Evolutionary conservation across 225 moss, liverwort and hornwort genomes (phyloP), one percentile per base, ranked within the genome.

Genomic region (Physcomitrellopsis africana): DNA sequence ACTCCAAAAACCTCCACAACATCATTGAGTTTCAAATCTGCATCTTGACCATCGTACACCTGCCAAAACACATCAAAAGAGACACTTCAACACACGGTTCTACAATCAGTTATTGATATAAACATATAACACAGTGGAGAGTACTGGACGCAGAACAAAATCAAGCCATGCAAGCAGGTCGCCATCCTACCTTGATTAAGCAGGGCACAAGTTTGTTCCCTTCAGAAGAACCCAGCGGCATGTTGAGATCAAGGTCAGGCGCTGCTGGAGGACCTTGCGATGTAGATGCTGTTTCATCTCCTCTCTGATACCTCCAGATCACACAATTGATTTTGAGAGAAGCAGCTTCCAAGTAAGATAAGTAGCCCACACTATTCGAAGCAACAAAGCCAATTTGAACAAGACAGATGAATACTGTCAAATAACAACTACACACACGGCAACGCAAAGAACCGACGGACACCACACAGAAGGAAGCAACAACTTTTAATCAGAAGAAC

Each of bases 1-100:
- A 99, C 86, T 75, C 99, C 99, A 58, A 89, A 89, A 72, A 99
- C 80, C 69, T 99, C 99, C 76, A 99, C 80, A 9, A 99, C 73
- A 57, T 99, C 99, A 81, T 99, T 99, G 17, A 99, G 82, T 88
- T 86, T 95, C 37, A 97, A 73, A 44, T 93, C 86, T 69, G 84
- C 75, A 73, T 92, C 99, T 60, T 57, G 83, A 77, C 85, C 87
- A 79, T 93, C 95, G 57, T 99, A 99, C 46, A 99, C 86, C 97
- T 99, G 88, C 74, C 75, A 79, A 79, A 76, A 51, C 58, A 72
- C 2, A 60, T 42, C 1, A 7, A 26, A 69, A 68, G 45, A 79
- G 59, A 32, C n/a, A 54, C 14, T 41, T 66, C 27, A 47, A 48
- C 10, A 52, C 42, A 11, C 27, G 1, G 3, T 26, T 17, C 19